These are phyloP conservation scores for Mortierella polycephala DNA, from an alignment of 371 early-diverging fungal genomes.

Conservation along the genomic window DNA sequence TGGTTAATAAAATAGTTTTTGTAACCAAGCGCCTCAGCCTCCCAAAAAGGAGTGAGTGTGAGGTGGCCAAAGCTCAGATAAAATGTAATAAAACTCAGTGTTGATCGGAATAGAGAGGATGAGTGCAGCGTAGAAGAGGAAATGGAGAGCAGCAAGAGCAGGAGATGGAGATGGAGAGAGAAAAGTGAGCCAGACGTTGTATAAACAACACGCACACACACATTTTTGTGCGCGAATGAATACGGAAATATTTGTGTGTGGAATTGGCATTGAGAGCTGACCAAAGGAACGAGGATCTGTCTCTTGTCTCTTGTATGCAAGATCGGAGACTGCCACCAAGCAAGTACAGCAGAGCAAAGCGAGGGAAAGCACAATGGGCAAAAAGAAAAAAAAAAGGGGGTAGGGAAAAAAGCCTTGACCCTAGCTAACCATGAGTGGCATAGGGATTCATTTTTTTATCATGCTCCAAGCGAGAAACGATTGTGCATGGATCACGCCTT, in stretches of 20 bases:
- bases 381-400: no score
- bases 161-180: no score
- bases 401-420: no score
- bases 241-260: background rate
- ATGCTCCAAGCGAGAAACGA: no score
- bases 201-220: no score
- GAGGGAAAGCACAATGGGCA: no score
- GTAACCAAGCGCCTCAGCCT: background rate
- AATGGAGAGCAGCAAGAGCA: background rate
- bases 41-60: background rate
- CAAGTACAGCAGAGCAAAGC: background rate
- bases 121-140: background rate
- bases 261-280: background rate
- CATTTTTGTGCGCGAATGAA: no score
- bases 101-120: background rate
- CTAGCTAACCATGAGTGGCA: no score
- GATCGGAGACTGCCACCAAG: background rate
- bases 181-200: no score
- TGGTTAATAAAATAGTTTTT: no score
- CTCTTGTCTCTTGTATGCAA: background rate
- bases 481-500: no score
- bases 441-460: no score
- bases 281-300: slow-evolving; percentile 7
- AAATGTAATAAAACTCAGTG: background rate
- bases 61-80: slow-evolving; percentile 29